Conservation (phyloP, 306 rosid species). For the Arachis hypogaea region DNA sequence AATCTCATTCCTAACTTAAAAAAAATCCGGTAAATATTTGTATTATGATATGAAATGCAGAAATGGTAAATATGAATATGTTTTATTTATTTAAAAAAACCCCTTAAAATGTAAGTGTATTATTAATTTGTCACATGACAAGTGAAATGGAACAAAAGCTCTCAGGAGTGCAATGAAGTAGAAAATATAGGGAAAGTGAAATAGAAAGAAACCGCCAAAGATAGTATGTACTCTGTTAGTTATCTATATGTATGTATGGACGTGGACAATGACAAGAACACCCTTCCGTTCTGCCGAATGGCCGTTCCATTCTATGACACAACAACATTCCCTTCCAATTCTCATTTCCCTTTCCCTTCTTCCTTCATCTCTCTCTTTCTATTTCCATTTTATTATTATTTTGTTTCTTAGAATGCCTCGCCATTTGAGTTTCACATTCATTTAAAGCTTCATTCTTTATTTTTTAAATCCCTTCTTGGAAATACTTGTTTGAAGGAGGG, state of each 20-base stretch:
- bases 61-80: too few relatives aligned
- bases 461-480: too few relatives aligned
- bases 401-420: constrained; percentile 13
- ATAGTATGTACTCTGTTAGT: not conserved
- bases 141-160: too few relatives aligned
- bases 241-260: not conserved
- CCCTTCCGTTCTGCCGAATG: constrained; percentile 20
- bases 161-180: too few relatives aligned
- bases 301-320: constrained; percentile 16
- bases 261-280: constrained; percentile 17
- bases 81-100: too few relatives aligned
- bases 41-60: too few relatives aligned
- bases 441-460: too few relatives aligned
- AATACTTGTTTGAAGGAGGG: not conserved
- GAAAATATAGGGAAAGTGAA: not conserved
- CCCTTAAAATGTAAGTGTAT: too few relatives aligned
- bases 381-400: not conserved
- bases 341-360: constrained; percentile 37
- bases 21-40: too few relatives aligned
- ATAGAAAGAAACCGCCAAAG: not conserved
- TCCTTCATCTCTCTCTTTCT: not conserved
- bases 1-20: too few relatives aligned
- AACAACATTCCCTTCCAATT: constrained; percentile 7
- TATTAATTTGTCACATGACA: too few relatives aligned
- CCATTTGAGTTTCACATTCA: too few relatives aligned